Evolutionary conservation across 257 asterid species (phyloP).

Genomic region (Jasminum sambac): DNA sequence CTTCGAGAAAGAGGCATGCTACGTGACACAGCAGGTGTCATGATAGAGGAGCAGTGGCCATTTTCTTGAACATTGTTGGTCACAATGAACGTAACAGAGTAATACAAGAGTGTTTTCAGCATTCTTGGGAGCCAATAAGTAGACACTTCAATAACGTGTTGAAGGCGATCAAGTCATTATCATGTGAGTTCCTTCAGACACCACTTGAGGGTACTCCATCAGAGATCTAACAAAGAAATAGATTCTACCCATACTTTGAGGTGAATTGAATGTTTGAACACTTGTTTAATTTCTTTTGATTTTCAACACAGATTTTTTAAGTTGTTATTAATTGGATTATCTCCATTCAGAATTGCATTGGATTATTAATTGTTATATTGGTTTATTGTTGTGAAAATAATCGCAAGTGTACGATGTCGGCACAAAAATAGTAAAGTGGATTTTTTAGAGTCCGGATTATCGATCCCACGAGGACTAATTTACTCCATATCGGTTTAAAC

Average conservation of each 20-base stretch:
- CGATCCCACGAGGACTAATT: too few relatives aligned
- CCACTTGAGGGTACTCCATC: conserved; percentile 61
- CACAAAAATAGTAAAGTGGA: too few relatives aligned
- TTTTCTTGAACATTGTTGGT: conserved; percentile 81
- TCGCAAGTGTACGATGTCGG: too few relatives aligned
- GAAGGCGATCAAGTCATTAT: conserved; percentile 77
- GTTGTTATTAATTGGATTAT: conserved; percentile 6
- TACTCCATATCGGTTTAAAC: too few relatives aligned
- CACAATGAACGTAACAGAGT: conserved; percentile 91
- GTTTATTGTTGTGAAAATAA: too few relatives aligned
- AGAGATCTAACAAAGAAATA: conserved; percentile 60
- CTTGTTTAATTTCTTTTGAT: conserved; percentile 2
- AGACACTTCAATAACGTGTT: conserved; percentile 86
- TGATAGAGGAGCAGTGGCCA: conserved; percentile 78
- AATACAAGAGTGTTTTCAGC: conserved; percentile 82
- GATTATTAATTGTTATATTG: too few relatives aligned
- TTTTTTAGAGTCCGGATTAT: too few relatives aligned
- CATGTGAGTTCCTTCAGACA: conserved; percentile 76
- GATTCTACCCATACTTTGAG: conserved; percentile 84
- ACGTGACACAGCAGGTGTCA: conserved; percentile 45
- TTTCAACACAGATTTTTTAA: conserved; percentile 5
- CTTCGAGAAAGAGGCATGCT: conserved; percentile 72
- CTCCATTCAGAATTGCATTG: conserved; percentile 68
- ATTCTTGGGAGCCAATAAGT: conserved; percentile 88
- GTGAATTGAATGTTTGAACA: conserved; percentile 39